Evolutionary conservation across 2,329 filamentous ascomycete species (phyloP), one percentile per base, ranked within the genome.

Genomic region (Alternaria gansuensis): DNA sequence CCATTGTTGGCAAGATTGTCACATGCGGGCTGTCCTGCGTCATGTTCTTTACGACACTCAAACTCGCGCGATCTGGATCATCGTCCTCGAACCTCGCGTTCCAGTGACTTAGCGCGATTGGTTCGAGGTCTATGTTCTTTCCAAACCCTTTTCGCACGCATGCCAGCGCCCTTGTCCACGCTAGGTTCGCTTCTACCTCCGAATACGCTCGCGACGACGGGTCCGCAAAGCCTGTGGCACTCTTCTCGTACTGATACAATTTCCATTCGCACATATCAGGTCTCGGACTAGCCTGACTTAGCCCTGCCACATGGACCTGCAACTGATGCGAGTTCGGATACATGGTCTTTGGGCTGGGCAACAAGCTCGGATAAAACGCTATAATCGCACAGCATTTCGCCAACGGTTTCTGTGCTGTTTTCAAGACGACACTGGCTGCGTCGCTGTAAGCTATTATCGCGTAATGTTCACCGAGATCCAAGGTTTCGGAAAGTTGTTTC

Each of bases 181-280:
- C 72, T 31, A 82, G 60, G 7, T 73, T 72, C 3, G 79, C 77
- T 8, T 80, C 76, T 13, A 80, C 70, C n/a, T 73, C 74, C 36
- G 78, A 75, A 57, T 75, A 82, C 10, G 76, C 67, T 14, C 72
- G 70, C 9, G 77, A 66, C 26, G 74, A 75, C 11, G 70, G 71
- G 59, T 82, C 80, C 14, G 80, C 79, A 55, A 82, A 82, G 0
- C 80, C 80, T 0, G 69, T 66, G 31, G 68, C 59, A 11, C 73
- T 75, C 17, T 71, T 68, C 2, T 72, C 67, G 57, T 82, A 82
- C 28, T 70, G 74, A 53, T 81, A 80, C 14, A 72, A 63, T 48
- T 72, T 73, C 69, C 78, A 80, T 2, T 73, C 73, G 31, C 76
- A 78, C 57, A 76, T 62, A 10, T 73, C 73, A 7, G 69, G 67